Evolutionary conservation across 2,329 filamentous ascomycete species (phyloP).

Genomic region (Trichocomaceae sp.): DNA sequence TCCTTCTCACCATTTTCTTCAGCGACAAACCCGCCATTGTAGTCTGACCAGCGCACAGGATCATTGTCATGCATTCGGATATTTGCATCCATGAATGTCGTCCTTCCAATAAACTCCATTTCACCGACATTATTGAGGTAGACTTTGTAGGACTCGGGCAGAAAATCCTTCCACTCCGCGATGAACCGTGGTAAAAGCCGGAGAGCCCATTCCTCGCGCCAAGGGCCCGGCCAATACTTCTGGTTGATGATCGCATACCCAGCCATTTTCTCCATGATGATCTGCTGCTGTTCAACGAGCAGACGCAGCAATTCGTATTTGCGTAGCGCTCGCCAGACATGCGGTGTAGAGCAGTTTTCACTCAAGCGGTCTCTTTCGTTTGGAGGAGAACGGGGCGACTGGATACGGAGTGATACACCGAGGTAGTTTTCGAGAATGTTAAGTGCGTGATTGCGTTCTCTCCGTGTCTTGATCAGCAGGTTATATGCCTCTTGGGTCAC

Average conservation of each 20-base stretch:
- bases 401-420: conserved; percentile 2
- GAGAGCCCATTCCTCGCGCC: conserved; percentile 24
- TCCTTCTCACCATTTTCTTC: conserved; percentile 9
- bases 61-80: conserved; percentile 17
- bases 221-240: conserved; percentile 14
- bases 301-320: conserved; percentile 28
- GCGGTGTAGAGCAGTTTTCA: neutral
- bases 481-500: conserved; percentile 27
- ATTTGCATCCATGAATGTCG: conserved; percentile 16
- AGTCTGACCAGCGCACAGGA: conserved; percentile 18
- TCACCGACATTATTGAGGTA: conserved; percentile 29
- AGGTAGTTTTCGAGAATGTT: conserved; percentile 22
- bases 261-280: conserved; percentile 20
- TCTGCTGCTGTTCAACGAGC: conserved; percentile 24
- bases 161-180: conserved; percentile 44
- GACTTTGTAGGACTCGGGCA: conserved; percentile 36
- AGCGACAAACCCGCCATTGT: conserved; percentile 11
- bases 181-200: conserved; percentile 39
- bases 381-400: conserved; percentile 18
- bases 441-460: conserved; percentile 23
- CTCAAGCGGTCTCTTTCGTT: conserved; percentile 18
- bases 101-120: conserved; percentile 32
- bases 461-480: conserved; percentile 23
- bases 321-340: conserved; percentile 21
- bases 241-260: conserved; percentile 20